Evolutionary conservation across 441 rosid species (phyloP).

Genomic region (Jatropha podagrica): DNA sequence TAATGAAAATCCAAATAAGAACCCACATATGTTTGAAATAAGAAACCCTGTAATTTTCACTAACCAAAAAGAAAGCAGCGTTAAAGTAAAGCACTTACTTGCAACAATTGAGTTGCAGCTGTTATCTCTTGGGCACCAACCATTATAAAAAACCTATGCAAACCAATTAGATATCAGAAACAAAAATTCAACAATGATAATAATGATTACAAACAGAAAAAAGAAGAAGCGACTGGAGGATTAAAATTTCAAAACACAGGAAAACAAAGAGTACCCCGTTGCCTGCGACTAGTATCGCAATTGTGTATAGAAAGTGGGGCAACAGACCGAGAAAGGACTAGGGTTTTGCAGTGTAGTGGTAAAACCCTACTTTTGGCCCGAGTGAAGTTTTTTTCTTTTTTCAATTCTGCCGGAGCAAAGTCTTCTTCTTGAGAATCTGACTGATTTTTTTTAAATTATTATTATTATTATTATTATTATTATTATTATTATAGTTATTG

Average conservation of each 20-base stretch:
- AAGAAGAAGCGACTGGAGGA: neutral
- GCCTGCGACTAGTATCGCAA: no score
- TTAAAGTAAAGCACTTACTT: slow-evolving; percentile 26
- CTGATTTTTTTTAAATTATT: no score
- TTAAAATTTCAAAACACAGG: no score
- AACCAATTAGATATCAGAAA: neutral
- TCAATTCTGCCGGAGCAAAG: neutral
- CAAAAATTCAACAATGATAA: neutral
- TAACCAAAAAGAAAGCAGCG: neutral
- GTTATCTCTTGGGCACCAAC: slow-evolving; percentile 43
- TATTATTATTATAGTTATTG: neutral
- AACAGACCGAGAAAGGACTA: neutral
- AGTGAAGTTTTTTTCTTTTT: neutral
- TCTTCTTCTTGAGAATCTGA: neutral
- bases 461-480: neutral
- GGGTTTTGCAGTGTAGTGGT: neutral
- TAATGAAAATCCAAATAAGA: slow-evolving; percentile 14
- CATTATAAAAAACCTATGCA: slow-evolving; percentile 26
- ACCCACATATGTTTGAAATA: neutral
- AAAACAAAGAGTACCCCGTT: neutral
- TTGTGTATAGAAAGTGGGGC: neutral
- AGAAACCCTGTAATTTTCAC: no score
- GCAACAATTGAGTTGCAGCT: slow-evolving; percentile 42
- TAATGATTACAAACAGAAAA: neutral
- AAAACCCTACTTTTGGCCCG: neutral